phyloP scores from a whole-genome alignment of 306 rosid genomes.

The Hylodesmum podocarpum region DNA sequence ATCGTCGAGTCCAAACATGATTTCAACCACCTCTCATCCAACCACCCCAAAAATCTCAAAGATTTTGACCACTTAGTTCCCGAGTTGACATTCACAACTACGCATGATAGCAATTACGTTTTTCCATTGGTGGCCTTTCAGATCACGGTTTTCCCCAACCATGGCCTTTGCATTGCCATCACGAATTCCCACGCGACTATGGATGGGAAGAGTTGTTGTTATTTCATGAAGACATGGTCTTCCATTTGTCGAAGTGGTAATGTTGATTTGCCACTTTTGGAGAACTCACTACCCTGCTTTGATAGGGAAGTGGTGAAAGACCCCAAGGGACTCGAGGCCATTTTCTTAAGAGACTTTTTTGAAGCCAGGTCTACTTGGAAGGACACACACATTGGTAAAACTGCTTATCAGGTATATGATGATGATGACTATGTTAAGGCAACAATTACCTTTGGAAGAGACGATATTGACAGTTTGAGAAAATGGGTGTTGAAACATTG shows the following conservation, averaged over 20 bases:
- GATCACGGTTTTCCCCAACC: constrained; percentile 26
- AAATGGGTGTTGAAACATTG: not conserved
- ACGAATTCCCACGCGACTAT: constrained; percentile 36
- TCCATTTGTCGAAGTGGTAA: not conserved
- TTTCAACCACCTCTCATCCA: constrained; percentile 30
- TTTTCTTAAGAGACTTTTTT: constrained; percentile 32
- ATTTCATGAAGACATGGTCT: constrained; percentile 39
- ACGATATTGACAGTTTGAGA: constrained; percentile 22
- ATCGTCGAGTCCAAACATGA: not conserved
- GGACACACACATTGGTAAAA: not conserved
- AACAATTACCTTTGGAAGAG: constrained; percentile 12
- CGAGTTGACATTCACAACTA: not conserved
- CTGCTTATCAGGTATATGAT: not conserved
- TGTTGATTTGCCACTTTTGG: not conserved
- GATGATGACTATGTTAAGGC: constrained; percentile 12
- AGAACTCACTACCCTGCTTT: constrained; percentile 1
- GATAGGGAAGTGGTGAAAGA: constrained; percentile 34
- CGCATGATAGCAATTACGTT: not conserved
- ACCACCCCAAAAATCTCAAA: constrained; percentile 12
- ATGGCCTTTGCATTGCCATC: constrained; percentile 38
- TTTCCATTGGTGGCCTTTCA: constrained; percentile 30
- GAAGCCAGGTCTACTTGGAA: constrained; percentile 31
- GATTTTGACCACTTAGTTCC: constrained; percentile 32
- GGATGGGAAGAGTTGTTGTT: constrained; percentile 20
- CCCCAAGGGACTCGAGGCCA: constrained; percentile 2